phyloP scores from a whole-genome alignment of 805 yeast genomes.

The Teunomyces lycoperdinae region DNA sequence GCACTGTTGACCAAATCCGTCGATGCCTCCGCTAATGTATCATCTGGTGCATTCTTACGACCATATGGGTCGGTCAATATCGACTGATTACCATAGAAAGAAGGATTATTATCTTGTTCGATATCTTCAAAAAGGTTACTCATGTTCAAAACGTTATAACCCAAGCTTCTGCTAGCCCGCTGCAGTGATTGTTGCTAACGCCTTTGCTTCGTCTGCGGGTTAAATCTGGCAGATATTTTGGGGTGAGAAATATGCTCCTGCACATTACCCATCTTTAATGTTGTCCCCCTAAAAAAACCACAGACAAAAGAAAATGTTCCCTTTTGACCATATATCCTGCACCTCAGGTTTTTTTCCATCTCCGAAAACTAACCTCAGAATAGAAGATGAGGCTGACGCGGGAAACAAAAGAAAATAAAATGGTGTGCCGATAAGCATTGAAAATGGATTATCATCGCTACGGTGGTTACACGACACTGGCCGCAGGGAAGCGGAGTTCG shows the following conservation, averaged over 20 bases:
- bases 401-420: too few species aligned
- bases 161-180: not conserved
- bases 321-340: too few species aligned
- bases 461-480: too few species aligned
- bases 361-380: too few species aligned
- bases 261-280: not conserved
- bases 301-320: too few species aligned
- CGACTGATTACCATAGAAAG: constrained; percentile 36
- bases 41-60: constrained; percentile 7
- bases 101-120: constrained; percentile 46
- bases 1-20: constrained; percentile 27
- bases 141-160: constrained; percentile 3
- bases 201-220: not conserved
- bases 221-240: not conserved
- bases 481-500: too few species aligned
- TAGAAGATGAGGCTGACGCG: too few species aligned
- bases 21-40: not conserved
- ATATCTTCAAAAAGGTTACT: constrained; percentile 32
- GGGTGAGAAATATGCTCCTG: not conserved
- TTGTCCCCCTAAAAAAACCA: too few species aligned
- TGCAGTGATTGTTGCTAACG: not conserved
- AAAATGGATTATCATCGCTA: too few species aligned
- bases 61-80: constrained; percentile 28
- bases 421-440: too few species aligned
- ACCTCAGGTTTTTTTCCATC: too few species aligned